Conservation (phyloP, 495 filamentous ascomycete genomes). For the Darksidea phi region DNA sequence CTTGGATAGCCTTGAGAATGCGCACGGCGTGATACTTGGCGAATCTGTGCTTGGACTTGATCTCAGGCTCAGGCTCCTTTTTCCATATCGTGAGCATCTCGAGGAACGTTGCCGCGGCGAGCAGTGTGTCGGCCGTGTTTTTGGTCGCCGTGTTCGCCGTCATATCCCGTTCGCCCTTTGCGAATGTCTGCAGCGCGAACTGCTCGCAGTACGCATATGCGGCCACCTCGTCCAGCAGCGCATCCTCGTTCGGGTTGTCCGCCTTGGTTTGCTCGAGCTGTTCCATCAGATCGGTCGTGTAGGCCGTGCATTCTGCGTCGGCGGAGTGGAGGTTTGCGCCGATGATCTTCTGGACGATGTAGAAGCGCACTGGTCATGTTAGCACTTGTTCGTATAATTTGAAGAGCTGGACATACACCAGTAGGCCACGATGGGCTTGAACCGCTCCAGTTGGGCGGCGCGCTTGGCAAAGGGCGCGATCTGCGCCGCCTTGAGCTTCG, state of each 20-base stretch:
- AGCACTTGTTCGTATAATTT: conserved; percentile 2
- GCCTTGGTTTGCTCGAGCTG: conserved; percentile 84
- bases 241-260: conserved; percentile 61
- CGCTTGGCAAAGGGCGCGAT: conserved; percentile 76
- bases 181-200: conserved; percentile 84
- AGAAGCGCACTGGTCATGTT: conserved; percentile 71
- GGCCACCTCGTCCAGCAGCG: conserved; percentile 76
- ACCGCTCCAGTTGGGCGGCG: conserved; percentile 77
- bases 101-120: conserved; percentile 87
- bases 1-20: conserved; percentile 85
- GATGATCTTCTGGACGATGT: conserved; percentile 89
- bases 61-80: conserved; percentile 70
- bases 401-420: conserved; percentile 67
- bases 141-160: conserved; percentile 80
- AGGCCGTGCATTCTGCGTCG: conserved; percentile 71
- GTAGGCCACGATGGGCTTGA: conserved; percentile 84
- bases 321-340: conserved; percentile 69
- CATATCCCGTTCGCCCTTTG: conserved; percentile 76
- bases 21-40: conserved; percentile 93
- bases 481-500: conserved; percentile 70
- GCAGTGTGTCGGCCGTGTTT: conserved; percentile 90
- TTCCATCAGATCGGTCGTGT: conserved; percentile 83
- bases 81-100: conserved; percentile 86
- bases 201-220: conserved; percentile 91
- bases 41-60: conserved; percentile 84